These are phyloP conservation scores for Veloboletus limbatus DNA, from an alignment of 1,284 basidiomycete genomes.

Conservation along the genomic window DNA sequence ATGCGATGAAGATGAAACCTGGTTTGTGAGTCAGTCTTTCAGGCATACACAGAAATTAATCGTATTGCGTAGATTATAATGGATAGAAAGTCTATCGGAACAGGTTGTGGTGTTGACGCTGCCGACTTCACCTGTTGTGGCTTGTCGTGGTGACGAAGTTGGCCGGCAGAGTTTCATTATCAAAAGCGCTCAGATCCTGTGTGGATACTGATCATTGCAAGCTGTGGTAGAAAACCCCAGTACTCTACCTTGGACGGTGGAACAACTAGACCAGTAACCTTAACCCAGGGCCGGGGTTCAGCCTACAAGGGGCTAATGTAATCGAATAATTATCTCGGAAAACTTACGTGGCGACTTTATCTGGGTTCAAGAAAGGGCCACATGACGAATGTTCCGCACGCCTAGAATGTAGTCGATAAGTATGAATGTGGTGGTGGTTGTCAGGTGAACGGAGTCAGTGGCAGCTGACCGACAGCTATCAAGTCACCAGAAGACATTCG, in stretches of 20 bases:
- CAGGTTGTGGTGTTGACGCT: too few species aligned
- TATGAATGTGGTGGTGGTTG: slow-evolving; percentile 29
- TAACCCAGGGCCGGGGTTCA: too few species aligned
- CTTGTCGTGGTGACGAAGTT: slow-evolving; percentile 1
- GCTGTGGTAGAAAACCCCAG: too few species aligned
- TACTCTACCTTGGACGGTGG: neutral
- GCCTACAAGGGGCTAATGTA: slow-evolving; percentile 18
- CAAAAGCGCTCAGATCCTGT: too few species aligned
- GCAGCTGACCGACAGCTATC: slow-evolving; percentile 1
- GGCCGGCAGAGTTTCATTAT: slow-evolving; percentile 22
- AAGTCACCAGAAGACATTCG: slow-evolving; percentile 7
- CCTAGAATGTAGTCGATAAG: slow-evolving; percentile 5
- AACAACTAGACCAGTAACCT: neutral
- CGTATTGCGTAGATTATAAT: neutral
- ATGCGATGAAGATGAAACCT: neutral
- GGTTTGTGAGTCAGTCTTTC: neutral
- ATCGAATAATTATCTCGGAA: too few species aligned
- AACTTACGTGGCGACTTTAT: too few species aligned
- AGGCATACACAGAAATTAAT: neutral
- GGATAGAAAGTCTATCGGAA: slow-evolving; percentile 11
- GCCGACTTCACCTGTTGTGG: neutral
- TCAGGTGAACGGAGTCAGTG: slow-evolving; percentile 11
- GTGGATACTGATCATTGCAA: too few species aligned
- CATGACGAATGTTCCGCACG: neutral
- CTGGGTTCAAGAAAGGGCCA: neutral